phyloP scores from a whole-genome alignment of 352 stramenopile genomes.

The Phytophthora sansomeana region DNA sequence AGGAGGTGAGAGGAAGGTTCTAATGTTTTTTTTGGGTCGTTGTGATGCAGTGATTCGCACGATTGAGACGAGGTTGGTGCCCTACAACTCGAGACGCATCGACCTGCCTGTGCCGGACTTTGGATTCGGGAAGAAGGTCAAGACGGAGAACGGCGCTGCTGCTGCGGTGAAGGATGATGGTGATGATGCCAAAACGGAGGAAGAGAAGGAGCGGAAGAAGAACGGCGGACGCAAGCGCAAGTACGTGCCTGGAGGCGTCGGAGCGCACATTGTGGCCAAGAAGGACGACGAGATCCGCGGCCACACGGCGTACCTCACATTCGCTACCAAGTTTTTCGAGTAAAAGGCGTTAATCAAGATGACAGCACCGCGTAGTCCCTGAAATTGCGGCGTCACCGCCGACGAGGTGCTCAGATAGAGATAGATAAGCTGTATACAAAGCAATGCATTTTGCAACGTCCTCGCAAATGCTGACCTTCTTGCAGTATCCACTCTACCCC shows the following conservation, averaged over 20 bases:
- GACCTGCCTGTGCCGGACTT: constrained; percentile 80
- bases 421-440: constrained; percentile 39
- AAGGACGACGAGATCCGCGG: constrained; percentile 88
- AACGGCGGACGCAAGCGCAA: constrained; percentile 58
- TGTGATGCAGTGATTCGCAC: constrained; percentile 72
- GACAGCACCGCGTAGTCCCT: background rate
- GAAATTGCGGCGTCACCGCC: background rate
- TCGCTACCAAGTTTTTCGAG: constrained; percentile 85
- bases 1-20: background rate
- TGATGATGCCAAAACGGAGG: constrained; percentile 4
- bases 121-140: constrained; percentile 50
- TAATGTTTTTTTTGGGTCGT: constrained; percentile 9
- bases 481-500: constrained; percentile 3
- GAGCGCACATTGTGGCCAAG: constrained; percentile 80
- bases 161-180: background rate
- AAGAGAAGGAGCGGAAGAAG: constrained; percentile 41
- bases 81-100: constrained; percentile 74
- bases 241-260: constrained; percentile 55
- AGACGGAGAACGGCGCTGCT: constrained; percentile 21
- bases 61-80: constrained; percentile 94
- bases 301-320: constrained; percentile 89
- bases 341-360: constrained; percentile 23
- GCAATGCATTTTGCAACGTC: constrained; percentile 22
- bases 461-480: background rate
- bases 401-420: constrained; percentile 27